Percentiles rank a stretch among this genome's conserved stretches.
phyloP scores from a whole-genome alignment of 768 basidiomycete species.

The Phylloporus sp. region DNA sequence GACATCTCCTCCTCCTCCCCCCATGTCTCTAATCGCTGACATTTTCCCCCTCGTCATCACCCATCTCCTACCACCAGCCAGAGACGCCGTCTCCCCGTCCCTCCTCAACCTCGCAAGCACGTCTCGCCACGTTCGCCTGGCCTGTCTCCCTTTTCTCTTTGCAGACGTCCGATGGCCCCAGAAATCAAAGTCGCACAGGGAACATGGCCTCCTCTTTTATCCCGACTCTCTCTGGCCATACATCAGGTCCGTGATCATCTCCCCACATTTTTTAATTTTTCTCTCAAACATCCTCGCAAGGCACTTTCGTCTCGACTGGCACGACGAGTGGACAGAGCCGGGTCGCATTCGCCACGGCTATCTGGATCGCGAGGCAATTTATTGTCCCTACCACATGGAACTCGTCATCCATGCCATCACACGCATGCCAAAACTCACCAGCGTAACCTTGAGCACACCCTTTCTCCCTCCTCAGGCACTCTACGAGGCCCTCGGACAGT shows the following conservation, averaged over 20 bases:
- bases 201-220: constrained; percentile 25
- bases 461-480: constrained; percentile 30
- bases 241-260: constrained; percentile 22
- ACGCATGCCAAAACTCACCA: constrained; percentile 29
- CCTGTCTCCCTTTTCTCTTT: constrained; percentile 31
- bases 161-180: constrained; percentile 33
- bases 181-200: constrained; percentile 22
- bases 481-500: constrained; percentile 27
- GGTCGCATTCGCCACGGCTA: constrained; percentile 30
- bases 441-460: constrained; percentile 27
- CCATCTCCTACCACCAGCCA: constrained; percentile 13
- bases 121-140: constrained; percentile 24
- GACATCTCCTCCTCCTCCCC: constrained; percentile 11
- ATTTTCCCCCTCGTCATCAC: constrained; percentile 32
- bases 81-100: constrained; percentile 3
- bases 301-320: constrained; percentile 32
- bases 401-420: constrained; percentile 23
- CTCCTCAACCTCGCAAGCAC: constrained; percentile 25
- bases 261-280: neutral
- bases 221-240: constrained; percentile 27
- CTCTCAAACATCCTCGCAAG: constrained; percentile 10
- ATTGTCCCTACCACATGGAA: constrained; percentile 27
- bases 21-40: constrained; percentile 32
- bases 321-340: constrained; percentile 35
- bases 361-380: constrained; percentile 31